Conservation (phyloP, 495 filamentous ascomycete species). For the Aspergillus kassunensis region DNA sequence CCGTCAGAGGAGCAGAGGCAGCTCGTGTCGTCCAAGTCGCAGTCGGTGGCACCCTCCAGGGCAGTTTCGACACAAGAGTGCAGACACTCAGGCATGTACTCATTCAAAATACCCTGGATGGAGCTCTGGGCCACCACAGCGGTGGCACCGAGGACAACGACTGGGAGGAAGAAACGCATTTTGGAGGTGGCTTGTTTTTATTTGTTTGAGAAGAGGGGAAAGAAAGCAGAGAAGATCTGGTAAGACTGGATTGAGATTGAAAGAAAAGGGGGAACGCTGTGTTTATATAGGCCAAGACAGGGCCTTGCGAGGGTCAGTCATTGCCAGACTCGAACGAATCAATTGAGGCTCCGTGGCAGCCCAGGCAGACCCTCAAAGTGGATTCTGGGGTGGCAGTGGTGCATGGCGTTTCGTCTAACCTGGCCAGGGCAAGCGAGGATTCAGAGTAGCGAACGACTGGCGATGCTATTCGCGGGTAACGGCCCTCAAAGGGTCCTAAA, state of each 20-base stretch:
- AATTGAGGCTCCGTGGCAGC: background rate
- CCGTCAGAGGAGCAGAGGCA: background rate
- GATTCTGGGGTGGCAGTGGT: background rate
- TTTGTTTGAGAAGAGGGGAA: background rate
- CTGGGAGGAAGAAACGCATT: constrained; percentile 3
- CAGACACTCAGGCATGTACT: background rate
- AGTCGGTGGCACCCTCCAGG: background rate
- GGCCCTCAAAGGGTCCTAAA: background rate
- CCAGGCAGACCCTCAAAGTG: background rate
- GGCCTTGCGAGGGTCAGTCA: background rate
- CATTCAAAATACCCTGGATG: background rate
- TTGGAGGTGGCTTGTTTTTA: background rate
- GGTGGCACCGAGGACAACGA: background rate
- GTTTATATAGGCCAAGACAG: background rate
- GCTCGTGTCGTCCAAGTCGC: background rate
- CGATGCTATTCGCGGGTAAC: background rate
- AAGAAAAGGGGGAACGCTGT: background rate
- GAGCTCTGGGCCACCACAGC: background rate
- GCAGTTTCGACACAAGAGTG: background rate
- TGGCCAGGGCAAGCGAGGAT: background rate
- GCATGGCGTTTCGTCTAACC: background rate
- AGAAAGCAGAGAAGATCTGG: background rate
- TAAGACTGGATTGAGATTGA: background rate
- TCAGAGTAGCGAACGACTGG: background rate
- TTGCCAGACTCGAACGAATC: background rate